These are phyloP conservation scores for Phytophthora megakarya DNA, from an alignment of 352 stramenopile genomes.

Conservation along the genomic window DNA sequence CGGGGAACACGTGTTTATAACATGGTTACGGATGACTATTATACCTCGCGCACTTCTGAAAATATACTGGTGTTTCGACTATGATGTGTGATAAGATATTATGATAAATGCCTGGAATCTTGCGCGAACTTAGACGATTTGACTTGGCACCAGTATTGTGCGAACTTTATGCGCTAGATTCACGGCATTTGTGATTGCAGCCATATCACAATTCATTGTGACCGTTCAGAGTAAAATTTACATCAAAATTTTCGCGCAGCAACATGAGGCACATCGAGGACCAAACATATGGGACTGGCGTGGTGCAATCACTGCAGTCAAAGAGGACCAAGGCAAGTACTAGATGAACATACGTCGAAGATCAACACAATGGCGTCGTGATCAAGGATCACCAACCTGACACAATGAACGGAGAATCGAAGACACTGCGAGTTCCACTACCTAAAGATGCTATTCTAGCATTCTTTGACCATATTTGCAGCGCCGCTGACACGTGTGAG, in stretches of 20 bases:
- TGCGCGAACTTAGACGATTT: not conserved
- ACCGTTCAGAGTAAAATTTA: not conserved
- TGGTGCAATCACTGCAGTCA: not conserved
- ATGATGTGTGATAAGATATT: not conserved
- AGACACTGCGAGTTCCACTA: not conserved
- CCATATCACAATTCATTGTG: not conserved
- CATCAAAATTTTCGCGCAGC: not conserved
- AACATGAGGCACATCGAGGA: no score
- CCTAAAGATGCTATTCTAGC: not conserved
- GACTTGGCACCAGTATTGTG: not conserved
- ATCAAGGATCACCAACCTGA: no score
- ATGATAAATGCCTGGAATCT: not conserved
- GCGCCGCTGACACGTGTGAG: not conserved
- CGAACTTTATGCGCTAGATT: not conserved
- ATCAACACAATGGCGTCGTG: not conserved
- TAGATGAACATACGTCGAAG: no score
- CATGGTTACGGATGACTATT: no score
- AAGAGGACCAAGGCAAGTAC: not conserved
- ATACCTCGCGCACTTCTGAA: no score
- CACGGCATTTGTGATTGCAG: not conserved
- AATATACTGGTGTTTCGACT: not conserved
- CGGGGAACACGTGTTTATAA: no score
- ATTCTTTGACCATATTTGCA: slow-evolving; percentile 1
- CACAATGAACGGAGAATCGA: not conserved
- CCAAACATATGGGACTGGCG: not conserved